Conservation (phyloP, 176 grass and related monocot species). For the Musa schizocarpa region DNA sequence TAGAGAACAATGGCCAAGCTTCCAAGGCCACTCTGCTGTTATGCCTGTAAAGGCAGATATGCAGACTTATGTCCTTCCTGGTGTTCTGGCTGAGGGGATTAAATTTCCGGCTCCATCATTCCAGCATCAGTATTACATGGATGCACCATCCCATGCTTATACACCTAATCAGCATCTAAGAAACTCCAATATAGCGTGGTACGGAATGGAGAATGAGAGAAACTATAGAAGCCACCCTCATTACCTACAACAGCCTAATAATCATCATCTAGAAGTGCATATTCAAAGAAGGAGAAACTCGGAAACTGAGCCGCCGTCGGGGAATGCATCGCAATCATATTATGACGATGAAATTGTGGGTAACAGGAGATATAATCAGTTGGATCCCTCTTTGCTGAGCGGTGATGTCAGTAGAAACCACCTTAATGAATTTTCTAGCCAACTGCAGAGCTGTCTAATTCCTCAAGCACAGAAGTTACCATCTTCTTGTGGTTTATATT, state of each 20-base stretch:
- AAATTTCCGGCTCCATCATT: constrained; percentile 6
- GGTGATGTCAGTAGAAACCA: constrained; percentile 23
- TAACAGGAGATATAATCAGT: constrained; percentile 21
- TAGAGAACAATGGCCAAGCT: constrained; percentile 16
- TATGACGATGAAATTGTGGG: constrained; percentile 19
- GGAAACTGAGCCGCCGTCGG: neutral
- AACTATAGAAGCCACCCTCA: constrained; percentile 18
- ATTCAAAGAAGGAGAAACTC: constrained; percentile 23
- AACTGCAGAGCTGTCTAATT: constrained; percentile 15
- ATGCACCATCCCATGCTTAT: constrained; percentile 21
- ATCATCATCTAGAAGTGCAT: constrained; percentile 27
- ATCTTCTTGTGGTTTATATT: constrained; percentile 11
- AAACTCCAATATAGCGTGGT: constrained; percentile 30
- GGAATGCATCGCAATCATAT: constrained; percentile 4
- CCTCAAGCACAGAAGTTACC: constrained; percentile 24
- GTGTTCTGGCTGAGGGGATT: neutral
- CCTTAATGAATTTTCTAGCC: constrained; percentile 25
- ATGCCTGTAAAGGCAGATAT: constrained; percentile 18
- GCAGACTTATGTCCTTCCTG: neutral
- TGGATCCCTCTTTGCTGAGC: constrained; percentile 21
- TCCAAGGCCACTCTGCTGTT: constrained; percentile 9
- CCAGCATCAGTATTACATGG: constrained; percentile 24
- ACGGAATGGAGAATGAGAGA: constrained; percentile 22
- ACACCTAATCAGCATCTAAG: constrained; percentile 23
- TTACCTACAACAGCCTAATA: constrained; percentile 29